Conservation (phyloP, 331 rosid species). For the Malus hybrid region DNA sequence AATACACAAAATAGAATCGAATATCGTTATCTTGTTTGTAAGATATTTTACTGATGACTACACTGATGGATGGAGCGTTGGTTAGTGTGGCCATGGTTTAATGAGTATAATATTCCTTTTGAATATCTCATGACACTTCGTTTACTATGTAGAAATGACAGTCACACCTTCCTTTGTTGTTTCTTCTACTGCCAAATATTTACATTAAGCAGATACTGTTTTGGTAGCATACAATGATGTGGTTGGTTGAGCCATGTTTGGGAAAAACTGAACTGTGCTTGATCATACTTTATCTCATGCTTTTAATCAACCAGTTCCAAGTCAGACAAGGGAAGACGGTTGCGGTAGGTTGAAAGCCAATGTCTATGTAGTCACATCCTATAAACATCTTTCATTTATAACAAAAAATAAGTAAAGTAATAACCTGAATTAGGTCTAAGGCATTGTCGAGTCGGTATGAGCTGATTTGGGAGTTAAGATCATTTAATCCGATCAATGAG, state of each 20-base stretch:
- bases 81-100: neutral
- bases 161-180: neutral
- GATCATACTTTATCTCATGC: neutral
- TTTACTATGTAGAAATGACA: neutral
- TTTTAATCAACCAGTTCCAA: neutral
- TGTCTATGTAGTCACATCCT: neutral
- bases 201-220: neutral
- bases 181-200: neutral
- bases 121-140: neutral
- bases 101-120: neutral
- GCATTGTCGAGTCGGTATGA: neutral
- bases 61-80: neutral
- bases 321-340: neutral
- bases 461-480: neutral
- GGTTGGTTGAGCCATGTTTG: neutral
- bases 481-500: neutral
- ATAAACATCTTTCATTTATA: neutral
- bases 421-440: neutral
- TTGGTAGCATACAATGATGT: neutral
- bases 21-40: conserved; percentile 8
- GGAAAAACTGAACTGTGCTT: neutral
- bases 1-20: neutral
- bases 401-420: neutral
- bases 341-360: neutral
- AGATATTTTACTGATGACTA: neutral